Evolutionary conservation across 306 rosid species (phyloP).

Genomic region (Hylodesmum podocarpum): DNA sequence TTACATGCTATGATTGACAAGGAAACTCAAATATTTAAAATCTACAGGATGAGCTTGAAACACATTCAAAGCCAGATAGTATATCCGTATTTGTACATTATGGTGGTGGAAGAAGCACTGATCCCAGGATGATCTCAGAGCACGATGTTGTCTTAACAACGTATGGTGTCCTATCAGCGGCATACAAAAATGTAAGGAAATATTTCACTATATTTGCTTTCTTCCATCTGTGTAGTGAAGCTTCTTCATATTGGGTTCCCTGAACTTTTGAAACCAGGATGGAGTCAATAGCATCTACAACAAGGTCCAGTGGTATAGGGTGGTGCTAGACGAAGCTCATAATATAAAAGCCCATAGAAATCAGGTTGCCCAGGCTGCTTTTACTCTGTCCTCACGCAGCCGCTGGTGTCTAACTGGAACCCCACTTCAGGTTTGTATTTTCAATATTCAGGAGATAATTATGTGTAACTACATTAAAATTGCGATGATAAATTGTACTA

Average conservation of each 20-base stretch:
- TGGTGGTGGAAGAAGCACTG: constrained; percentile 66
- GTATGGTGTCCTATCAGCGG: constrained; percentile 62
- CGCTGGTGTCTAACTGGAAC: constrained; percentile 98
- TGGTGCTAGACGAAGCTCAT: constrained; percentile 96
- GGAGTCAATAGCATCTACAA: constrained; percentile 68
- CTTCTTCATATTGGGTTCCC: neutral
- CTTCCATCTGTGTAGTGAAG: neutral
- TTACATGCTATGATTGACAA: neutral
- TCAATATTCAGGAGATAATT: neutral
- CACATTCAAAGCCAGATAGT: constrained; percentile 60
- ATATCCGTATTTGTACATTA: constrained; percentile 76
- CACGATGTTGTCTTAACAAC: constrained; percentile 85
- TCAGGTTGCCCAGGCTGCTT: constrained; percentile 67
- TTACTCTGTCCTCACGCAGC: constrained; percentile 67
- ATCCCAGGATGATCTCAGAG: constrained; percentile 49
- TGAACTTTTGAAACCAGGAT: constrained; percentile 46
- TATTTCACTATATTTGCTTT: neutral
- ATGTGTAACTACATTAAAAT: neutral
- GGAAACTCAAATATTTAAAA: constrained; percentile 17
- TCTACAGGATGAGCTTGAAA: constrained; percentile 86
- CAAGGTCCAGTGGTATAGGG: constrained; percentile 75
- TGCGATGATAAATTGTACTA: neutral
- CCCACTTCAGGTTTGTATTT: constrained; percentile 71
- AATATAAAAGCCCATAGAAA: constrained; percentile 60
- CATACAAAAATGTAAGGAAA: constrained; percentile 60